Evolutionary conservation across 148 eudicot species (phyloP).

Genomic region (Heliosperma pusillum): DNA sequence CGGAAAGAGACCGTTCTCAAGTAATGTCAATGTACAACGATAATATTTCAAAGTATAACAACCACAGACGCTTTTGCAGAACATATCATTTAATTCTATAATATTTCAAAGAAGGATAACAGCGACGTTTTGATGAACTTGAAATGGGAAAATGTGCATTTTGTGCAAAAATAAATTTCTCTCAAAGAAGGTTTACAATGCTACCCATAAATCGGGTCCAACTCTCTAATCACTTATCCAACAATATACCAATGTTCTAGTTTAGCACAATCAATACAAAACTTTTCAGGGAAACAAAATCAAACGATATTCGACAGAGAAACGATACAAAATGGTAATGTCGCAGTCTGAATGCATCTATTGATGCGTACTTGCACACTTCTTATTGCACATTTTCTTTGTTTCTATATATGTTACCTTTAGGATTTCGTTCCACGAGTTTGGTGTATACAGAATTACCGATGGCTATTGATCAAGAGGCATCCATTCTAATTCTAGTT

Average conservation of each 20-base stretch:
- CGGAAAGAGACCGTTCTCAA: no score
- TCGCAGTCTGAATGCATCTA: background rate
- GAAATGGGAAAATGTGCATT: background rate
- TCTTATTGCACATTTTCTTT: constrained; percentile 4
- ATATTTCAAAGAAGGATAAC: no score
- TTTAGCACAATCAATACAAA: background rate
- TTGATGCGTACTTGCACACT: background rate
- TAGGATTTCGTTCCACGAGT: background rate
- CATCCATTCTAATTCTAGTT: constrained; percentile 80
- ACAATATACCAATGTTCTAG: background rate
- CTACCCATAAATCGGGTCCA: background rate
- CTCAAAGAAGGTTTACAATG: background rate
- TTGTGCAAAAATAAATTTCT: background rate
- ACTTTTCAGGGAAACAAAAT: background rate
- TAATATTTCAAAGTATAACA: no score
- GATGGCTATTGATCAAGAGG: constrained; percentile 62
- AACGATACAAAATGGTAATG: constrained; percentile 11
- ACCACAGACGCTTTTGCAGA: no score
- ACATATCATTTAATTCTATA: no score
- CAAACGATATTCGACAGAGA: background rate
- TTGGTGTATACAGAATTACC: background rate
- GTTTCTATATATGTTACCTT: constrained; percentile 9
- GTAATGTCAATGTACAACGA: background rate
- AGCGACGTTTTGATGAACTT: no score
- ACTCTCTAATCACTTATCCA: background rate